phyloP scores from a whole-genome alignment of 306 rosid species.

The Heteromeles arbutifolia region DNA sequence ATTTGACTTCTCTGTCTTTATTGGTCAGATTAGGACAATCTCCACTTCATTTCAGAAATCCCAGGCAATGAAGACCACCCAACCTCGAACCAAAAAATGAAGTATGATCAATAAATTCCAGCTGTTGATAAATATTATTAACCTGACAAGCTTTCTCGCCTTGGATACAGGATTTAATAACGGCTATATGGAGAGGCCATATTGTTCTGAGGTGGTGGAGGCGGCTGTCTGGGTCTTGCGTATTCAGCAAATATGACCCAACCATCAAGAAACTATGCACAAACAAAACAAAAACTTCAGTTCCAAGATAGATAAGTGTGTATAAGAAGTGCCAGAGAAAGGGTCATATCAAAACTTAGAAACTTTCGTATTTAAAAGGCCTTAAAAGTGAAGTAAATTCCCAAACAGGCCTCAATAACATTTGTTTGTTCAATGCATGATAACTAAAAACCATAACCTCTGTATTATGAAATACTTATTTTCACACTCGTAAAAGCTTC shows the following conservation, averaged over 20 bases:
- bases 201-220: constrained; percentile 26
- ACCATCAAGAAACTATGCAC: constrained; percentile 78
- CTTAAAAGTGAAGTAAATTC: not conserved
- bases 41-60: not conserved
- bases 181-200: constrained; percentile 28
- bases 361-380: not conserved
- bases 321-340: not conserved
- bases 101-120: constrained; percentile 2
- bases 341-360: not conserved
- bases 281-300: constrained; percentile 4
- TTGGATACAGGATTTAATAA: constrained; percentile 28
- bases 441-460: not conserved
- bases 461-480: not conserved
- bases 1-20: not conserved
- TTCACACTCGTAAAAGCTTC: not conserved
- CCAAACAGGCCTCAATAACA: not conserved
- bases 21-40: not conserved
- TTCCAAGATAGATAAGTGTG: not conserved
- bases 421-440: not conserved
- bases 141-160: constrained; percentile 17
- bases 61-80: constrained; percentile 7
- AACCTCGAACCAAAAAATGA: not conserved
- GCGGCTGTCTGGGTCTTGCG: constrained; percentile 76
- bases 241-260: constrained; percentile 99
- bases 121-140: constrained; percentile 7